Evolutionary conservation across 225 moss, liverwort and hornwort genomes (phyloP).

Genomic region (Pseudoscleropodium purum): DNA sequence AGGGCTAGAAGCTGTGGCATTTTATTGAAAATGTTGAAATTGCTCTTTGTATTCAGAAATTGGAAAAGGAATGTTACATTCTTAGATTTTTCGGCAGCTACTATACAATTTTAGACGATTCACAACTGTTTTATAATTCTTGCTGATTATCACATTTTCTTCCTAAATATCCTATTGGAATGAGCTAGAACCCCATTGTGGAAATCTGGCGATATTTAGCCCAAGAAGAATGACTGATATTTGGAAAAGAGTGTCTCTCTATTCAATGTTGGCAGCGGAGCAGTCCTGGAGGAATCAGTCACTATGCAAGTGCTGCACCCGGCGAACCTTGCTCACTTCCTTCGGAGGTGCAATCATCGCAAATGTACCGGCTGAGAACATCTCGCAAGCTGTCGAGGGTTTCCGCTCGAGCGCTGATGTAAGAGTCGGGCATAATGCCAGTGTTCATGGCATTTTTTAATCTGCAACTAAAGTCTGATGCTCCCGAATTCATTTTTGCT

Average conservation of each 20-base stretch:
- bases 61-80: neutral
- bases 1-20: neutral
- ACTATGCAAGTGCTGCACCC: conserved; percentile 28
- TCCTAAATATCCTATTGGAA: neutral
- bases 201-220: neutral
- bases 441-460: neutral
- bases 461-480: neutral
- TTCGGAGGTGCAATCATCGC: conserved; percentile 17
- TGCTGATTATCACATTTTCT: neutral
- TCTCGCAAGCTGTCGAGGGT: conserved; percentile 1
- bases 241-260: neutral
- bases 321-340: conserved; percentile 30
- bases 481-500: neutral
- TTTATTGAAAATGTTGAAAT: neutral
- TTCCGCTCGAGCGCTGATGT: conserved; percentile 12
- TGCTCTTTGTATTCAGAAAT: neutral
- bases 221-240: neutral
- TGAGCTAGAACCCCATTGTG: neutral
- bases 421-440: neutral
- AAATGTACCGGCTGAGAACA: neutral
- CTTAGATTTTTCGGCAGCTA: neutral
- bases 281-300: neutral
- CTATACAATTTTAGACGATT: neutral
- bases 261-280: neutral
- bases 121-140: neutral